Evolutionary conservation across 129 eudicot species (phyloP), one percentile per base, ranked within the genome.

Genomic region (Helianthus tuberosus): DNA sequence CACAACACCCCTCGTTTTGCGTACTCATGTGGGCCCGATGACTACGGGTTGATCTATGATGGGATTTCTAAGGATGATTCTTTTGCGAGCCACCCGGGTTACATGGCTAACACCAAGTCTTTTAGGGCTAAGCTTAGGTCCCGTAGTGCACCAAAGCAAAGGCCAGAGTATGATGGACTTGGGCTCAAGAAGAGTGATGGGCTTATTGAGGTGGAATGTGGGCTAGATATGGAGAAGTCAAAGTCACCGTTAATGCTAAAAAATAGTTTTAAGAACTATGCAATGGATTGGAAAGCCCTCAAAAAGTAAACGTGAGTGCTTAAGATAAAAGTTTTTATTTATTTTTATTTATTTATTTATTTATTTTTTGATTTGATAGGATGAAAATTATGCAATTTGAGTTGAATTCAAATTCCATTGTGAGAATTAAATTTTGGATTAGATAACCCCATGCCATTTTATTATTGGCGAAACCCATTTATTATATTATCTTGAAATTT

Each of bases 51-150:
- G 4, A 81, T 91, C 3, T 72, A 86, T 3, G 84, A 84, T 69
- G 87, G 86, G 35, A 78, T 77, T 12, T 81, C 85, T 8, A 61
- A 71, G 73, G 98, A 92, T 1, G 77, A 77, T 27, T 72, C 83
- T 27, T 79, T 72, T n/a, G 23, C 69, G 29, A 65, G 74, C 73
- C 49, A 79, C 60, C 98, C 98, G 4, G 85, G 81, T 60, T 89
- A 92, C 80, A 89, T 89, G 94, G 89, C 94, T 23, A 92, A 76
- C 23, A 89, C 93, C 36, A 86, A 87, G 72, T 92, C 96, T 17
- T 89, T 85, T 63, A 79, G 86, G 82, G 91, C 89, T 20, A 89
- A 87, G 68, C 76, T 81, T 54, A 87, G 98, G 88, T 89, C 98
- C 1, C 89, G 80, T 1, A 89, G 96, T 74, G 96, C 91, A 46